phyloP scores from a whole-genome alignment of 2,329 filamentous ascomycete species.

The Chaetomiaceae sp. region DNA sequence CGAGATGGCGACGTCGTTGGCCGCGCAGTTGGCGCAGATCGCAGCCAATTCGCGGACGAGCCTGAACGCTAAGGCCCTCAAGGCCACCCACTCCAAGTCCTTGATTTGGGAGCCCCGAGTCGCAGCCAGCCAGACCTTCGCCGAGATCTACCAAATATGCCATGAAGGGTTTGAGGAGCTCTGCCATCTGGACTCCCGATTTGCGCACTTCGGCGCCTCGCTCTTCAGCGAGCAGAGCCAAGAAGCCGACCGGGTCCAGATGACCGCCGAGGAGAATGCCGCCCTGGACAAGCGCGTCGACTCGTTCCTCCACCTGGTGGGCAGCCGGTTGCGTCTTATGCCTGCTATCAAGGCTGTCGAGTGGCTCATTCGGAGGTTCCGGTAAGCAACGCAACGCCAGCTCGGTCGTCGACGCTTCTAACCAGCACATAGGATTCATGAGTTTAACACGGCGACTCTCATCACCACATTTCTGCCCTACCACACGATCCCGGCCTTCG shows the following conservation, averaged over 20 bases:
- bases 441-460: constrained; percentile 75
- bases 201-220: constrained; percentile 66
- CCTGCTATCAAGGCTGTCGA: constrained; percentile 89
- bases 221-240: constrained; percentile 95
- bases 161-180: constrained; percentile 86
- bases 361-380: constrained; percentile 82
- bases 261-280: constrained; percentile 75
- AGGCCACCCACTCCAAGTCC: constrained; percentile 86
- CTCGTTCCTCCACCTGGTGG: constrained; percentile 75
- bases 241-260: constrained; percentile 77
- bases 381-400: constrained; percentile 44
- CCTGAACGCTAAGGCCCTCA: constrained; percentile 89
- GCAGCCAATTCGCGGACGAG: constrained; percentile 85
- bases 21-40: constrained; percentile 90
- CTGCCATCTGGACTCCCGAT: constrained; percentile 78
- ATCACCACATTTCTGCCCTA: constrained; percentile 89
- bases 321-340: constrained; percentile 71
- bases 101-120: constrained; percentile 85
- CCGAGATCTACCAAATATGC: constrained; percentile 82
- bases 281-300: constrained; percentile 74
- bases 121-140: constrained; percentile 83
- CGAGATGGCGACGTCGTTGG: constrained; percentile 57
- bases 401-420: constrained; percentile 10
- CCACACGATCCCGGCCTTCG: constrained; percentile 79
- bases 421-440: constrained; percentile 63